A percentile compares a stretch with the other conserved stretches of the same genome.
Evolutionary conservation across 805 yeast genomes (phyloP).

Genomic region (Candida fluviatilis): DNA sequence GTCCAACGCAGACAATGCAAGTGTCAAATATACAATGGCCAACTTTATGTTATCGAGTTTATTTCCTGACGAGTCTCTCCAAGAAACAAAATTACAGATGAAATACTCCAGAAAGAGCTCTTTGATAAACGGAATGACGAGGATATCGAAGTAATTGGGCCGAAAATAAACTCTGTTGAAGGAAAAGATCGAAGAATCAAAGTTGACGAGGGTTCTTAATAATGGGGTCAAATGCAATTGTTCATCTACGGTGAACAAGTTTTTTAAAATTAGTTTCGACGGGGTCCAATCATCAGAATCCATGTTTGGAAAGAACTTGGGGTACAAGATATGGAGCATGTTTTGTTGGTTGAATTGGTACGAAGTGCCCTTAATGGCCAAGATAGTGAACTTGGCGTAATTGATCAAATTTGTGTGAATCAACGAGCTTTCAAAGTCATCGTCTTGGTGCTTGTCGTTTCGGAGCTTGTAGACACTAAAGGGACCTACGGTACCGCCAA

Average conservation of each 20-base stretch:
- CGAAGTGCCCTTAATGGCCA: conserved; percentile 38
- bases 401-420: conserved; percentile 33
- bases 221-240: conserved; percentile 16
- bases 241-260: conserved; percentile 6
- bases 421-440: conserved; percentile 17
- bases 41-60: conserved; percentile 15
- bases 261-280: conserved; percentile 9
- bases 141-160: conserved; percentile 24
- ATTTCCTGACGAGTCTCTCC: conserved; percentile 8
- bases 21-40: conserved; percentile 19
- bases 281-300: conserved; percentile 41
- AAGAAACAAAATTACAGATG: conserved; percentile 11
- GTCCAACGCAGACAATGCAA: conserved; percentile 21
- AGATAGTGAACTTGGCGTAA: conserved; percentile 35
- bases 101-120: conserved; percentile 27
- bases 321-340: conserved; percentile 40
- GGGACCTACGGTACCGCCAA: conserved; percentile 20
- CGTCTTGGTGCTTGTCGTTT: background rate
- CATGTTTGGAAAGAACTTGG: conserved; percentile 39
- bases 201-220: conserved; percentile 15
- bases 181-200: conserved; percentile 19
- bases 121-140: conserved; percentile 27
- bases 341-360: conserved; percentile 38
- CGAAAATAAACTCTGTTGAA: conserved; percentile 21
- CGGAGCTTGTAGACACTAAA: conserved; percentile 16